Base-by-base conservation (phyloP, 108 stramenopile species). In the Nitzschia sp. region DNA sequence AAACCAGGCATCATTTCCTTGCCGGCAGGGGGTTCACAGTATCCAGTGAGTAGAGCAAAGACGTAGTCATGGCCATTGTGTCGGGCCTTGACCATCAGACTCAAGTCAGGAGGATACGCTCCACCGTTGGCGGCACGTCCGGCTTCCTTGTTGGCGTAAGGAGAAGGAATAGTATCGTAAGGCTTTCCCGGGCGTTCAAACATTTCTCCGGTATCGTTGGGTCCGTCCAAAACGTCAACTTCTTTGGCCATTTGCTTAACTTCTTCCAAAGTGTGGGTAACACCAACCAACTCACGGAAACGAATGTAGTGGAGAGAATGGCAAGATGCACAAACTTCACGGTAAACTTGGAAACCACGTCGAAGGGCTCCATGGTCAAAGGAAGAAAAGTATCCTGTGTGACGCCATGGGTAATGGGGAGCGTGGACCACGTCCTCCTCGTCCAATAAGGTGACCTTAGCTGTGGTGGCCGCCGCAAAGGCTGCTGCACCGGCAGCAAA, bases 321-420 rank as follows among this genome's bases (percentile, higher is more conserved):
- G 77, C 99, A 98, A 35, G 96, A 84, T 31, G 97, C 94, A 85
- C 99, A 99, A 30, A 99, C 97, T 78, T 99, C 88, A 66, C 93
- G 95, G 89, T 98, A 99, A 38, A 99, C 99, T 78, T 98, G 99
- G 87, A 96, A 97, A 35, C 99, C 99, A 36, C 99, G 96, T 58
- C 99, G 97, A 68, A 99, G 91, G 34, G 95, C 87, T 8, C 85
- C 87, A 75, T 82, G 84, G 67, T 97, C 95, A 72, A 84, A 96
- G 36, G 91, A 86, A 36, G 87, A 85, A 54, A 92, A 75, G 60
- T 88, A 81, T 54, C 94, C 94, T 34, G 72, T 61, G 81, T 92
- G 90, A 15, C 85, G 75, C 94, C 94, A 95, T 23, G 86, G 85
- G 71, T 77, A 87, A 59, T 78, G 68, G 28, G 83, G 77, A 54